Base-by-base conservation (phyloP, 2,329 filamentous ascomycete genomes). In the Fusarium sp. region DNA sequence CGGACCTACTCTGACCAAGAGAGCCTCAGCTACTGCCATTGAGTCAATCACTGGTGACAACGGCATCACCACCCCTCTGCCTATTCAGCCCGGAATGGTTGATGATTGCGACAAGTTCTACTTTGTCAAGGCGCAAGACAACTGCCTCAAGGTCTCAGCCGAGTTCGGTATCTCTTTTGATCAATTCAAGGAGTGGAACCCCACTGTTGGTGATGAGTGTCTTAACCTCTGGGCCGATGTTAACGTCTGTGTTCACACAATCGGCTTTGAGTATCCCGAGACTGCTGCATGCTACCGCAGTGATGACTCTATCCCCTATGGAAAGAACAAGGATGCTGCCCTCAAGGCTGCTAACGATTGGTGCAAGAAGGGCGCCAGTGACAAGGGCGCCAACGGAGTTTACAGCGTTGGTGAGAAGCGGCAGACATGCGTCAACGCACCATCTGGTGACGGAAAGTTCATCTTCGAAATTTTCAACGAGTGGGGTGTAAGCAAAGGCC, bases 21-120 rank as follows among this genome's bases (percentile, higher is more conserved):
- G 47, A 7, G 46, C 34, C 14, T 17, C 34, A 6, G 40, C 49
- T 11, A 55, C 28, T 2, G 58, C 58, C 15, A 62, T 62, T 21
- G 42, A 62, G 10, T 26, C 42, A 19, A 19, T 21, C 9, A 43
- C 3, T 2, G 58, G 56, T 0, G 57, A 56, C 12, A 62, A 62
- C 3, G 62, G 54, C 15, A 62, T 65, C 12, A 39, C 26, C 1
- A 65, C 62, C 3, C 62, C 62, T 7, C 40, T 49, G 1, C 62
- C 62, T 15, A 65, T 65, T 4, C 54, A 65, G 0, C 54, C 54
- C 1, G 61, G 61, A 4, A 65, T 65, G 62, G 52, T 65, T 0
- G 28, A 62, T 6, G 4, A 65, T 30, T 65, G 62, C 0, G 61
- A 65, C 14, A 15, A 2, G 1, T 65, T 65, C 24, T 24, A 56